Evolutionary conservation across 2,329 filamentous ascomycete genomes (phyloP).

Genomic region (Fusarium sp.): DNA sequence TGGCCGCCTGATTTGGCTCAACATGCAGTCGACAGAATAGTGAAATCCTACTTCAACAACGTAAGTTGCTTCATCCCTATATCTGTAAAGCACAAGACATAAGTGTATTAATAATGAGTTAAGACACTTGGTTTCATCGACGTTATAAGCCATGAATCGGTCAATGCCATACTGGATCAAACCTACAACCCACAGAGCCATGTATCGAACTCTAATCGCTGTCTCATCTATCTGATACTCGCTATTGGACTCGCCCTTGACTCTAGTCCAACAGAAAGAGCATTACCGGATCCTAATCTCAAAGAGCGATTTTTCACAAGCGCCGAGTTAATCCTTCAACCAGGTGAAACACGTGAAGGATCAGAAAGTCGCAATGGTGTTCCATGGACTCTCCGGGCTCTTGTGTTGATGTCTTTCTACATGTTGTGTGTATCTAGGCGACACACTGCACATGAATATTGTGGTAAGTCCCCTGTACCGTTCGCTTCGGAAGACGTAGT

Average conservation of each 20-base stretch:
- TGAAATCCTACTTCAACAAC: constrained; percentile 68
- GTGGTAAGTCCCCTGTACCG: constrained; percentile 57
- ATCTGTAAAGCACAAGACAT: too few species aligned
- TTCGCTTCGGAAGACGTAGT: not conserved
- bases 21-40: constrained; percentile 60
- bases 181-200: constrained; percentile 47
- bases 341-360: constrained; percentile 29
- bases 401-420: constrained; percentile 73
- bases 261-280: constrained; percentile 62
- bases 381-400: constrained; percentile 73
- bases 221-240: constrained; percentile 70
- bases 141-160: constrained; percentile 64
- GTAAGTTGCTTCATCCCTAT: constrained; percentile 50
- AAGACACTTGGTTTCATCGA: constrained; percentile 72
- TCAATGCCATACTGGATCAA: constrained; percentile 66
- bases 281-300: constrained; percentile 61
- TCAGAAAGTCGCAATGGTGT: constrained; percentile 64
- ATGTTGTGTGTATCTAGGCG: constrained; percentile 70
- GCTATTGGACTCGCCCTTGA: constrained; percentile 72
- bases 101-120: not conserved
- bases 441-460: constrained; percentile 71
- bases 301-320: constrained; percentile 73
- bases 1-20: constrained; percentile 52
- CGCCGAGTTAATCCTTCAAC: constrained; percentile 63
- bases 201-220: constrained; percentile 64